Evolutionary conservation across 768 basidiomycete species (phyloP).

Genomic region (Podaxis rugospora): DNA sequence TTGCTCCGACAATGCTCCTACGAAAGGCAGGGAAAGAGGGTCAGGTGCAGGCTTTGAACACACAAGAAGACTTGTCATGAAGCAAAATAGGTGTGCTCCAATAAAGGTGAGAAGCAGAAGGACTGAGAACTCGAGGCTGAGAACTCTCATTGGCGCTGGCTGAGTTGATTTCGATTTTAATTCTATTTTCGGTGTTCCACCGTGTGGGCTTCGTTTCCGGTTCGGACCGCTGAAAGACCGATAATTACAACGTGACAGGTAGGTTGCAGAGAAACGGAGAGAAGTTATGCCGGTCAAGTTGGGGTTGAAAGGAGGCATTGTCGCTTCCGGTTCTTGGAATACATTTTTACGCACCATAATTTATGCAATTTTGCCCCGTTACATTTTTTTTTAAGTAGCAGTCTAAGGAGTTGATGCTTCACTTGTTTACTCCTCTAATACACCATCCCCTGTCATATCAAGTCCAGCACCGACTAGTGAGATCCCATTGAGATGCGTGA

Average conservation of each 20-base stretch:
- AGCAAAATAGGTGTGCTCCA: neutral
- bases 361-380: no score
- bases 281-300: neutral
- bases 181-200: neutral
- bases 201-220: neutral
- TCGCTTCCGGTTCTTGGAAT: neutral
- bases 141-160: neutral
- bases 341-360: no score
- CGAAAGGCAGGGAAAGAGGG: neutral
- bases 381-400: no score
- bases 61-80: neutral
- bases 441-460: no score
- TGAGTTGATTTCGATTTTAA: neutral
- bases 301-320: neutral
- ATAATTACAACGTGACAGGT: neutral
- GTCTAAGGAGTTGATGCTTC: no score
- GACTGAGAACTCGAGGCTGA: neutral
- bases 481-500: neutral
- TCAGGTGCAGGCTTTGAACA: neutral
- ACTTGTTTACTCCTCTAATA: no score
- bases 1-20: constrained; percentile 6
- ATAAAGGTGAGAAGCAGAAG: constrained; percentile 2
- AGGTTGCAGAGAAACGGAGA: neutral
- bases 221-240: neutral
- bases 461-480: neutral